Evolutionary conservation across 768 basidiomycete genomes (phyloP).

Genomic region (Scleroderma bovista): DNA sequence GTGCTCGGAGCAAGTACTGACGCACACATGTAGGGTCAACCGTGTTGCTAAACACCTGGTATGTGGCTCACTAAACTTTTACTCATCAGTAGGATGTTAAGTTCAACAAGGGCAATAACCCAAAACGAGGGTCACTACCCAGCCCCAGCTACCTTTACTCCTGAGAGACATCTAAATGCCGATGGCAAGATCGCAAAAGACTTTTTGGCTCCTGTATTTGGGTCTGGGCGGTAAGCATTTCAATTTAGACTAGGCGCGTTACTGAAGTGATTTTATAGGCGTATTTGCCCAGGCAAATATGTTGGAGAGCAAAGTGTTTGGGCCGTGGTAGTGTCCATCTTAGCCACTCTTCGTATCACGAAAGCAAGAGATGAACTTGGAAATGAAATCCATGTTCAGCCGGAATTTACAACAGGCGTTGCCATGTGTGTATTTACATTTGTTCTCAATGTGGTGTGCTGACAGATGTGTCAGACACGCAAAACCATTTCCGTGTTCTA

Average conservation of each 20-base stretch:
- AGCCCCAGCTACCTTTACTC: constrained; percentile 28
- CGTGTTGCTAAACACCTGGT: no score
- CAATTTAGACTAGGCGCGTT: not conserved
- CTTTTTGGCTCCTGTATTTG: constrained; percentile 23
- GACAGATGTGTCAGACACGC: constrained; percentile 8
- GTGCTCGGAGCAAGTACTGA: not conserved
- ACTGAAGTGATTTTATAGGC: constrained; percentile 5
- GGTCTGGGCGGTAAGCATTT: constrained; percentile 27
- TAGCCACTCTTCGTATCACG: constrained; percentile 24
- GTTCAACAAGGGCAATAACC: constrained; percentile 14
- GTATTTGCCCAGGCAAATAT: constrained; percentile 29
- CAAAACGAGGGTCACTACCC: constrained; percentile 19
- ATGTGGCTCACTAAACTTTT: not conserved
- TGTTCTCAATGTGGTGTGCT: not conserved
- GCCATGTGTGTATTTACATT: constrained; percentile 8
- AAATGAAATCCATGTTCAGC: constrained; percentile 19
- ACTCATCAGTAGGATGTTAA: not conserved
- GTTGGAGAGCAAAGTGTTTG: constrained; percentile 30
- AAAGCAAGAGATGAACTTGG: constrained; percentile 25
- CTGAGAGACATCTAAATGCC: constrained; percentile 26
- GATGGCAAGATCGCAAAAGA: constrained; percentile 18
- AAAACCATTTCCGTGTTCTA: constrained; percentile 18
- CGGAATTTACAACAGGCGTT: constrained; percentile 16
- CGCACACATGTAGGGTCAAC: constrained; percentile 5
- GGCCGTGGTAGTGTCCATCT: constrained; percentile 26